Base-by-base conservation (phyloP, 1,284 basidiomycete genomes). In the Mycena sp. region DNA sequence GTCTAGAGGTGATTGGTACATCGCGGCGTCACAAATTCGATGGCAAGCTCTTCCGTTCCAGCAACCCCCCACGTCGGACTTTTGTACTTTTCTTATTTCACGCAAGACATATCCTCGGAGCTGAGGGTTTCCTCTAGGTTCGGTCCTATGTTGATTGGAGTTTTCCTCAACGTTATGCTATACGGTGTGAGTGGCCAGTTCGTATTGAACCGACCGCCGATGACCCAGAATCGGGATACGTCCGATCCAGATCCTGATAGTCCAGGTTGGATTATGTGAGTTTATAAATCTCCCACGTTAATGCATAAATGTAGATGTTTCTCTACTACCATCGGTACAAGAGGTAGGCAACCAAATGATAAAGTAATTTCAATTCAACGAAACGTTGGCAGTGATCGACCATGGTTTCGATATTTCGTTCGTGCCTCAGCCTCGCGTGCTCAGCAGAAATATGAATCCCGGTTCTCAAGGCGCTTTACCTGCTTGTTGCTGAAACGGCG, bases 401-500 rank as follows among this genome's bases (percentile, higher is more conserved):
- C 51, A 17, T 64, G 62, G 62, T 59, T 64, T 51, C 43, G 57
- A 44, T 55, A 54, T 28, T 45, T 64, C n/a, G 61, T 61, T 3
- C 23, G 59, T 10, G 26, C 16, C 17, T 21, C n/a, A 23, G 14
- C 4, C 17, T n/a, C n/a, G 14, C n/a, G 19, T 38, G 25, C 4
- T 16, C 25, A 12, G 14, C 11, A 38, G 21, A 10, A 50, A 23
- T 6, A 10, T 37, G 19, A 21, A 14, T n/a, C 4, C 37, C 37
- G 16, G 26, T 49, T 11, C 7, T 25, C 11, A 23, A 63, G 57
- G 57, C 61, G 4, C 26, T 45, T 1, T 65, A 65, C 21, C 49
- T 65, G 1, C 35, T 65, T 26, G 7, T 61, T 10, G 25, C 35
- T 1, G 63, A 65, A 19, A 65, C 58, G 1, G 63, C 25, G 10